A percentile compares a stretch with the other conserved stretches of the same genome.
phyloP scores from a whole-genome alignment of 768 basidiomycete species.

The Rhodosporidiobolus sp. region DNA sequence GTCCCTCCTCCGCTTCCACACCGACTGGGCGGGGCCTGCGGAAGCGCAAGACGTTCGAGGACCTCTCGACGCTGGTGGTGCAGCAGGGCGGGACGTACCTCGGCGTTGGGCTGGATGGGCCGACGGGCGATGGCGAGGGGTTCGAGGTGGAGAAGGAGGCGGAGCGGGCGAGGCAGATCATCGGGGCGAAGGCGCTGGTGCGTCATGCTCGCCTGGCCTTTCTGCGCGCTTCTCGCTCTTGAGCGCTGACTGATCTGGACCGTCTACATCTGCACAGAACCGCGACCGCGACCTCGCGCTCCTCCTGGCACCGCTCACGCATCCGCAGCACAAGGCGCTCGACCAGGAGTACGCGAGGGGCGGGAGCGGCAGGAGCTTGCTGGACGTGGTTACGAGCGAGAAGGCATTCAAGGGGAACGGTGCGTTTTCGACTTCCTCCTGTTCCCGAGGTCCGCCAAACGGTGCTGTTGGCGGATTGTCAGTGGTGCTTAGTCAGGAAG shows the following conservation, averaged over 20 bases:
- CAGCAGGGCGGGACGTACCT: conserved; percentile 24
- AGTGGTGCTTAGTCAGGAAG: too few species aligned
- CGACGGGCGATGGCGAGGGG: conserved; percentile 18
- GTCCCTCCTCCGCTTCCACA: not conserved
- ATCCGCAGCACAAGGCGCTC: conserved; percentile 25
- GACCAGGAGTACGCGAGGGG: conserved; percentile 13
- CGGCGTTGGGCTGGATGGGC: conserved; percentile 23
- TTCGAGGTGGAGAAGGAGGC: conserved; percentile 9
- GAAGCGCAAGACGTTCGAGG: conserved; percentile 12
- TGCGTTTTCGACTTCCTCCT: not conserved
- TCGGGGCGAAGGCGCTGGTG: conserved; percentile 14
- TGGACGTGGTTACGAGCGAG: conserved; percentile 15
- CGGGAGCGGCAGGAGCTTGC: conserved; percentile 3
- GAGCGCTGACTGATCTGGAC: too few species aligned
- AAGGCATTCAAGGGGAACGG: conserved; percentile 28
- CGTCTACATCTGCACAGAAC: not conserved
- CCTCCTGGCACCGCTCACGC: conserved; percentile 18
- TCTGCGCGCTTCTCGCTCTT: too few species aligned
- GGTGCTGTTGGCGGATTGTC: too few species aligned
- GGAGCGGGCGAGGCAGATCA: not conserved
- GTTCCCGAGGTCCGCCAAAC: too few species aligned
- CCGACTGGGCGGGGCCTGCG: too few species aligned
- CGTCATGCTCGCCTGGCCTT: too few species aligned
- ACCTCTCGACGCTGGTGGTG: conserved; percentile 12
- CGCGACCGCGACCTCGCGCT: conserved; percentile 17